Percentiles rank a stretch among this genome's conserved stretches.
These are phyloP conservation scores for Exophiala mesophila DNA, from an alignment of 2,329 filamentous ascomycete species.

Conservation along the genomic window DNA sequence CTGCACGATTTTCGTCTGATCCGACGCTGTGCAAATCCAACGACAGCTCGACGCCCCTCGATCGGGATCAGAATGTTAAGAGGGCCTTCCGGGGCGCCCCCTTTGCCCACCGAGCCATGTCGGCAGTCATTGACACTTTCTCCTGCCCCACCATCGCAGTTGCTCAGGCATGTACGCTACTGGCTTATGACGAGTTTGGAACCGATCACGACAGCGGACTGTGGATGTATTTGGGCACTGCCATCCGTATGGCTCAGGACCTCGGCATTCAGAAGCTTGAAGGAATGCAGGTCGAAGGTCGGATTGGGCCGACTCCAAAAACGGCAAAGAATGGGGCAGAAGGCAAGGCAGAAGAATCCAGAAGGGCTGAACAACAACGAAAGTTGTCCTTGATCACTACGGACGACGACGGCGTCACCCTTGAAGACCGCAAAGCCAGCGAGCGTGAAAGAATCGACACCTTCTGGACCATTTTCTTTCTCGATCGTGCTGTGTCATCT, in stretches of 20 bases:
- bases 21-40: constrained; percentile 46
- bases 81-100: constrained; percentile 67
- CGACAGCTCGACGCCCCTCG: constrained; percentile 48
- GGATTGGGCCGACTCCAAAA: constrained; percentile 52
- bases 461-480: constrained; percentile 84
- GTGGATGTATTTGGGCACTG: constrained; percentile 89
- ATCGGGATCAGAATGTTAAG: constrained; percentile 32
- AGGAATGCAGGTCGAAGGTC: constrained; percentile 59
- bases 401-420: constrained; percentile 27
- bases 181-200: constrained; percentile 86
- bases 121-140: constrained; percentile 76
- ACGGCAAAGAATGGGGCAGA: constrained; percentile 45
- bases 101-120: constrained; percentile 77
- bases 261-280: constrained; percentile 77
- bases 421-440: constrained; percentile 45
- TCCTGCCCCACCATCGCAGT: constrained; percentile 76
- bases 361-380: constrained; percentile 37
- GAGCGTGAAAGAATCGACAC: constrained; percentile 82
- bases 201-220: constrained; percentile 82
- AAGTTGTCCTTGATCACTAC: constrained; percentile 13
- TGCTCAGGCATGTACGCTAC: constrained; percentile 74
- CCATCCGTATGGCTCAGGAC: constrained; percentile 77
- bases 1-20: constrained; percentile 70
- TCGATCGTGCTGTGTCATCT: constrained; percentile 82
- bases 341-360: constrained; percentile 40